These are phyloP conservation scores for Backusella liffmaniae DNA, from an alignment of 192 early-diverging fungal genomes.

Conservation along the genomic window DNA sequence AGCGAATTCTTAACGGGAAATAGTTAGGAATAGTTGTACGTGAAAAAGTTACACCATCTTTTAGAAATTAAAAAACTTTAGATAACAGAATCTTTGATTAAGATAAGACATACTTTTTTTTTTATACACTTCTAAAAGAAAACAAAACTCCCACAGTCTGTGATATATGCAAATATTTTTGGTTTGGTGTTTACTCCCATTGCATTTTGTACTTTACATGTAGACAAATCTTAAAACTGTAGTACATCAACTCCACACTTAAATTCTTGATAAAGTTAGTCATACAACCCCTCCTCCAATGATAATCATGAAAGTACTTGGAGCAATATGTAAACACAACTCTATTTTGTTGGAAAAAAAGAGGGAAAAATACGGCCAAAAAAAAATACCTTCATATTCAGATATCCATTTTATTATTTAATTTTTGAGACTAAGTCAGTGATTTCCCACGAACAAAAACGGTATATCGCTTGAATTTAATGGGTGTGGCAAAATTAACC, in stretches of 20 bases:
- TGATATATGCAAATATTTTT: background rate
- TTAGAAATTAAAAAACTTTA: background rate
- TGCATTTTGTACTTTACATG: background rate
- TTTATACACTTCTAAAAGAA: background rate
- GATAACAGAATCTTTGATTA: background rate
- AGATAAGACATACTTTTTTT: background rate
- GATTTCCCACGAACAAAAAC: conserved; percentile 5
- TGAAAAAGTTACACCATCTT: background rate
- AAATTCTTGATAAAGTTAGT: conserved; percentile 5
- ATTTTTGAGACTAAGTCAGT: background rate
- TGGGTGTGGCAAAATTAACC: background rate
- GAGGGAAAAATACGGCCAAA: background rate
- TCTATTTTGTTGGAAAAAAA: background rate
- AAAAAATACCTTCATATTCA: background rate
- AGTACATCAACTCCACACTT: background rate
- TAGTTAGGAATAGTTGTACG: background rate
- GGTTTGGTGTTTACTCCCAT: background rate
- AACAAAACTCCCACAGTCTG: background rate
- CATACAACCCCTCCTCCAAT: background rate
- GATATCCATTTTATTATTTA: background rate
- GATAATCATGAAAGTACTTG: background rate
- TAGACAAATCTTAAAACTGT: background rate
- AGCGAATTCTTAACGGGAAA: background rate
- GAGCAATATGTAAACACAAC: background rate
- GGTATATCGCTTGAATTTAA: background rate